These are phyloP conservation scores for Stylonectria norvegica DNA, from an alignment of 2,329 filamentous ascomycete genomes.

Conservation along the genomic window DNA sequence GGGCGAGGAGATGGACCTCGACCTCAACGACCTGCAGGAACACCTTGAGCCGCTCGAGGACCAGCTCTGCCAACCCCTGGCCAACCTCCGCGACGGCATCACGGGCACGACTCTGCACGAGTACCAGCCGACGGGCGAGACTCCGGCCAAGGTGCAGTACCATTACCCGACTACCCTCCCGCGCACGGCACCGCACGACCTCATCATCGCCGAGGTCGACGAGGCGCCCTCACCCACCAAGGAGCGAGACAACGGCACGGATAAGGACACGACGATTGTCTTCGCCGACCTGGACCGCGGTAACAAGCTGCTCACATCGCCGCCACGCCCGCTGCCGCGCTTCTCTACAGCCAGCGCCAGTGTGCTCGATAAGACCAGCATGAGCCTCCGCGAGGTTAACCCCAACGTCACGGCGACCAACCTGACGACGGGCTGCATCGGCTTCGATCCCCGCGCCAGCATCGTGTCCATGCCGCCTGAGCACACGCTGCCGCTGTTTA, in stretches of 20 bases:
- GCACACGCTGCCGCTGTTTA: slow-evolving; percentile 46
- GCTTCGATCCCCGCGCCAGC: slow-evolving; percentile 44
- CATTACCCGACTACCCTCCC: slow-evolving; percentile 77
- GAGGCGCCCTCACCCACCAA: slow-evolving; percentile 23
- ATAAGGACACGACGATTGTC: slow-evolving; percentile 39
- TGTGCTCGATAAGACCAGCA: slow-evolving; percentile 32
- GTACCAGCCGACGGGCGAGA: slow-evolving; percentile 81
- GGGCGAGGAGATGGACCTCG: slow-evolving; percentile 62
- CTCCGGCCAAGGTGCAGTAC: slow-evolving; percentile 78
- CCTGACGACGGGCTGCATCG: slow-evolving; percentile 33
- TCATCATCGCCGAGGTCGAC: slow-evolving; percentile 42
- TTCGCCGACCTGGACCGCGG: slow-evolving; percentile 38
- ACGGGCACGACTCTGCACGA: slow-evolving; percentile 64
- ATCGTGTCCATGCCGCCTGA: slow-evolving; percentile 40
- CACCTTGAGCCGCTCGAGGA: slow-evolving; percentile 59
- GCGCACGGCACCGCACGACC: slow-evolving; percentile 56
- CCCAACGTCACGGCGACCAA: slow-evolving; percentile 48
- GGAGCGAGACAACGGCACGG: slow-evolving; percentile 23
- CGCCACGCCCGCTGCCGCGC: slow-evolving; percentile 31
- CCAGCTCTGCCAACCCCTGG: slow-evolving; percentile 65
- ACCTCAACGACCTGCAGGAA: slow-evolving; percentile 56
- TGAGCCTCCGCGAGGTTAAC: slow-evolving; percentile 55
- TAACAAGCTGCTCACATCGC: slow-evolving; percentile 28
- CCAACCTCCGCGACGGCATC: slow-evolving; percentile 68
- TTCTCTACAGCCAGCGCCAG: slow-evolving; percentile 25